Percentiles rank a stretch among this genome's conserved stretches.
Evolutionary conservation across 108 stramenopile genomes (phyloP).

Genomic region (Cyclotella choctawhatcheeana): DNA sequence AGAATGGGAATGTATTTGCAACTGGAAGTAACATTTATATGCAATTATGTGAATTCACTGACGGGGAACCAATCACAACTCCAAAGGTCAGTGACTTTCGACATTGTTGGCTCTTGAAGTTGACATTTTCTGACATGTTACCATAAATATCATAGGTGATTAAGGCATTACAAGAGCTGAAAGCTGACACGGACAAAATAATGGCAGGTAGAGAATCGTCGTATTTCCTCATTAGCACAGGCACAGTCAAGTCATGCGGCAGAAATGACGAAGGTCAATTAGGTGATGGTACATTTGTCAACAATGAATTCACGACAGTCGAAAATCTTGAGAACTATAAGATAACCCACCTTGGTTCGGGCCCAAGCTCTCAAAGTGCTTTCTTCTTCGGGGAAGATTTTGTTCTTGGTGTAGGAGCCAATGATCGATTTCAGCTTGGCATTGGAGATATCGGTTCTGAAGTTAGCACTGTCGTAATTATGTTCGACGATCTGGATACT

Average conservation of each 20-base stretch:
- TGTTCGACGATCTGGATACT: conserved; percentile 2
- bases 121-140: not conserved
- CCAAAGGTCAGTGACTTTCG: conserved; percentile 11
- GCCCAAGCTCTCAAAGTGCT: conserved; percentile 38
- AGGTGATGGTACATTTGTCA: conserved; percentile 41
- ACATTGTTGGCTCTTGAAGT: not conserved
- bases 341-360: conserved; percentile 20
- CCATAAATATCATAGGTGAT: conserved; percentile 12
- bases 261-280: conserved; percentile 44
- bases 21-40: conserved; percentile 51
- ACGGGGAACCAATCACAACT: conserved; percentile 28
- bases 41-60: conserved; percentile 48
- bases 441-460: not conserved
- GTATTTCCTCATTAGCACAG: conserved; percentile 34
- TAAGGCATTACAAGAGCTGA: conserved; percentile 1
- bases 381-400: conserved; percentile 28
- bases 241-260: conserved; percentile 37
- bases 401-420: conserved; percentile 17
- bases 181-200: not conserved
- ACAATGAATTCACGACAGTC: conserved; percentile 17
- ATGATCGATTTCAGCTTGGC: conserved; percentile 29
- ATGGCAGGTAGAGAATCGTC: conserved; percentile 39
- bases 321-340: not conserved
- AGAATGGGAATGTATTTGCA: conserved; percentile 20
- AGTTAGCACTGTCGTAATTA: not conserved